Conservation (phyloP, 2,329 filamentous ascomycete genomes). For the Akanthomyces uredinophilus region DNA sequence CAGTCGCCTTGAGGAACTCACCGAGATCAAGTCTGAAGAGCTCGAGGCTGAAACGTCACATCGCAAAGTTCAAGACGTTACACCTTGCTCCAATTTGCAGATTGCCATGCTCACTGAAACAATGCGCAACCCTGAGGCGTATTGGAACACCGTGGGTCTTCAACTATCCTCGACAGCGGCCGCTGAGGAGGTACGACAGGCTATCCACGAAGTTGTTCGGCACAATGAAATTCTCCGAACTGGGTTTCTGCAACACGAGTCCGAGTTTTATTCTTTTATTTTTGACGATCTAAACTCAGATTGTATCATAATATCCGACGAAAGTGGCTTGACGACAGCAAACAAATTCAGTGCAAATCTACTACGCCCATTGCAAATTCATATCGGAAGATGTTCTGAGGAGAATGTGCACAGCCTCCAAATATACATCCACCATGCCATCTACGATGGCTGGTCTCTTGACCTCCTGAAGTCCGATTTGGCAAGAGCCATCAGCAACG, state of each 20-base stretch:
- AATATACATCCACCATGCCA: slow-evolving; percentile 69
- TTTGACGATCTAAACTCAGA: slow-evolving; percentile 47
- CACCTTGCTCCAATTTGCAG: slow-evolving; percentile 69
- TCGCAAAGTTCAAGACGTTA: slow-evolving; percentile 36
- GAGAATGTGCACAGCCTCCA: slow-evolving; percentile 30
- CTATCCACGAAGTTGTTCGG: slow-evolving; percentile 45
- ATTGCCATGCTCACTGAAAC: slow-evolving; percentile 78
- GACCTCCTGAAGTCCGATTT: slow-evolving; percentile 69
- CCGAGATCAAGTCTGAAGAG: neutral
- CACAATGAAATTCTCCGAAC: slow-evolving; percentile 66
- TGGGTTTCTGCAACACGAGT: slow-evolving; percentile 58
- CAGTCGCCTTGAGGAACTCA: neutral
- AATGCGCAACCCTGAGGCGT: slow-evolving; percentile 50
- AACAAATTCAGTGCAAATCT: slow-evolving; percentile 27
- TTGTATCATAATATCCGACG: slow-evolving; percentile 38
- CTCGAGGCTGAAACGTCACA: neutral
- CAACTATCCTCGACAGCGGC: slow-evolving; percentile 39
- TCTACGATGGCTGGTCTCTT: slow-evolving; percentile 93
- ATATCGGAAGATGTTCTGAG: slow-evolving; percentile 36
- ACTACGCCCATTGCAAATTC: slow-evolving; percentile 57
- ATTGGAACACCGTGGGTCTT: slow-evolving; percentile 74
- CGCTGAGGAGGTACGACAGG: slow-evolving; percentile 37
- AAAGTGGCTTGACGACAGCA: slow-evolving; percentile 33
- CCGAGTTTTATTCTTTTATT: slow-evolving; percentile 41
- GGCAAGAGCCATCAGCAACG: slow-evolving; percentile 38